Conservation (phyloP, 1,139 yeast species). For the Taphrina wiesneri region DNA sequence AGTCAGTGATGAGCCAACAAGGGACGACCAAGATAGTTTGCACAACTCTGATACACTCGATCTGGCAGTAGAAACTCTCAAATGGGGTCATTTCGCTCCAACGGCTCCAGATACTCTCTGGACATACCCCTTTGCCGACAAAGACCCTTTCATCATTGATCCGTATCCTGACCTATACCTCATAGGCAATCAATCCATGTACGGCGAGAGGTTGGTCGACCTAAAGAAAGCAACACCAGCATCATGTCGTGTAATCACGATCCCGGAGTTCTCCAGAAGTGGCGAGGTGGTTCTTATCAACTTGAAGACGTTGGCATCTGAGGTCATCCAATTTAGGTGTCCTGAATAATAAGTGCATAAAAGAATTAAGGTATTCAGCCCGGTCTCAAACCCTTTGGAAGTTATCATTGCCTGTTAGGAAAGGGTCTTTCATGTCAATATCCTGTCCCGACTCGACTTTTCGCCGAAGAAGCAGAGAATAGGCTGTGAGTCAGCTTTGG, state of each 20-base stretch:
- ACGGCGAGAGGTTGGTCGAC: conserved; percentile 49
- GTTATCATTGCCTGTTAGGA: too few species aligned
- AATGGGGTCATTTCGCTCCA: conserved; percentile 87
- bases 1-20: background rate
- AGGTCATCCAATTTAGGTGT: conserved; percentile 40
- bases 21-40: background rate
- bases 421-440: too few species aligned
- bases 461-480: too few species aligned
- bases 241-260: conserved; percentile 57
- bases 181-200: conserved; percentile 77
- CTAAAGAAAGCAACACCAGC: background rate
- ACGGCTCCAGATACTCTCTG: conserved; percentile 94
- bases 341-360: background rate
- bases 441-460: too few species aligned
- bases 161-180: conserved; percentile 84
- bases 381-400: too few species aligned
- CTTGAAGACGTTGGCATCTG: conserved; percentile 57
- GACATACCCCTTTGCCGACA: conserved; percentile 78
- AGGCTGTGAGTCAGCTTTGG: too few species aligned
- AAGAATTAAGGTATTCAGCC: too few species aligned
- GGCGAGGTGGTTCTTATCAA: conserved; percentile 72
- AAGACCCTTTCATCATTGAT: conserved; percentile 76
- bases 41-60: conserved; percentile 44
- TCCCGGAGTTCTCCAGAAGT: conserved; percentile 69
- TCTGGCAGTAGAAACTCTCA: conserved; percentile 66